These are phyloP conservation scores for Astrephomene gubernaculifera DNA, from an alignment of 139 green algal genomes.

Conservation along the genomic window DNA sequence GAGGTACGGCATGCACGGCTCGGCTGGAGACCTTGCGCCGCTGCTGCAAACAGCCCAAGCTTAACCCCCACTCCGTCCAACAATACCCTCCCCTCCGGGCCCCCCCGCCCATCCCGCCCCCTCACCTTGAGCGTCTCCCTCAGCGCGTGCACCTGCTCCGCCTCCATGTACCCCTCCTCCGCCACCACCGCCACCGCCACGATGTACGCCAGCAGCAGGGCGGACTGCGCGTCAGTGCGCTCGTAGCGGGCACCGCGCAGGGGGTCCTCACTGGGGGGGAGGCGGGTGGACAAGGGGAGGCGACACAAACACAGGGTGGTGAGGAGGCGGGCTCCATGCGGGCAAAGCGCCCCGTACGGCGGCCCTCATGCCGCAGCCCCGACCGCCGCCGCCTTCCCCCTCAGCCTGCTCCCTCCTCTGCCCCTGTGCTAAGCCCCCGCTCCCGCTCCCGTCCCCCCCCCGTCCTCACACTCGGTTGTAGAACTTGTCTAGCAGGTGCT, in stretches of 20 bases:
- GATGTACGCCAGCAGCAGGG: constrained; percentile 46
- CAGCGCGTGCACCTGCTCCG: constrained; percentile 41
- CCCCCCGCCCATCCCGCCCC: not conserved
- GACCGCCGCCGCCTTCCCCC: too few relatives aligned
- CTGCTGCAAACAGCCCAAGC: too few relatives aligned
- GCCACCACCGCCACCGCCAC: constrained; percentile 49
- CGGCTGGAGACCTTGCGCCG: too few relatives aligned
- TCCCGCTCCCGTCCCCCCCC: not conserved
- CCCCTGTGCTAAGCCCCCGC: too few relatives aligned
- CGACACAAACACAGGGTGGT: not conserved
- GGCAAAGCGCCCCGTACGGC: not conserved
- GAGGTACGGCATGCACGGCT: too few relatives aligned
- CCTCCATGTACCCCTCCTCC: constrained; percentile 46
- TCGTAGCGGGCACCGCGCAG: constrained; percentile 19
- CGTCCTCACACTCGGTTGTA: constrained; percentile 15
- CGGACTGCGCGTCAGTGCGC: constrained; percentile 15
- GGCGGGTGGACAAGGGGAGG: not conserved
- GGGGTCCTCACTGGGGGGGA: not conserved
- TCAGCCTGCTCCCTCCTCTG: too few relatives aligned
- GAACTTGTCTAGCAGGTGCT: constrained; percentile 47
- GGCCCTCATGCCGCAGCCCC: not conserved
- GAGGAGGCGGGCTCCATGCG: not conserved
- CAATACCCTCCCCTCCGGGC: not conserved
- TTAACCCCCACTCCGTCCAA: too few relatives aligned
- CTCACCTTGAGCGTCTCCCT: constrained; percentile 34